These are phyloP conservation scores for Sclerotinia nivalis DNA, from an alignment of 2,329 filamentous ascomycete species.

Conservation along the genomic window DNA sequence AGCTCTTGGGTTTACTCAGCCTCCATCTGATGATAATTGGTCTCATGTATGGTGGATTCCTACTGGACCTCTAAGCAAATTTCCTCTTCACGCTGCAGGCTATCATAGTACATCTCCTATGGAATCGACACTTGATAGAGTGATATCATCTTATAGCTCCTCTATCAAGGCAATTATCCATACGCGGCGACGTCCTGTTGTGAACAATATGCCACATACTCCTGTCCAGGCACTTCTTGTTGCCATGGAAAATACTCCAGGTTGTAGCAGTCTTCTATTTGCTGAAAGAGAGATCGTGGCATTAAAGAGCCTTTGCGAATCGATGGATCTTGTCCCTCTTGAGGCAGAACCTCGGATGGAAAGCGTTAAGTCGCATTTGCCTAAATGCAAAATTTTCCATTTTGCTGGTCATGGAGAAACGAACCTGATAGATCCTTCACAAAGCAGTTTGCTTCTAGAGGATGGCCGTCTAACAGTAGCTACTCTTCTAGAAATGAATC, in stretches of 20 bases:
- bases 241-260: slow-evolving; percentile 39
- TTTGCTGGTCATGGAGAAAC: slow-evolving; percentile 46
- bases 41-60: slow-evolving; percentile 44
- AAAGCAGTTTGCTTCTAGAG: slow-evolving; percentile 39
- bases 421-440: slow-evolving; percentile 38
- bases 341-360: neutral
- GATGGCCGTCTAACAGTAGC: slow-evolving; percentile 39
- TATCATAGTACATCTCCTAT: slow-evolving; percentile 31
- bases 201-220: slow-evolving; percentile 18
- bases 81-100: slow-evolving; percentile 44
- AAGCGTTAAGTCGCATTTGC: slow-evolving; percentile 26
- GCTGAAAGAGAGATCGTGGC: neutral
- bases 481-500: slow-evolving; percentile 20
- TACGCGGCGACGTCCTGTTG: slow-evolving; percentile 24
- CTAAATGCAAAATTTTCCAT: slow-evolving; percentile 43
- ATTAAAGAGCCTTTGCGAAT: neutral
- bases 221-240: slow-evolving; percentile 38
- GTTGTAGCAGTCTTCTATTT: neutral
- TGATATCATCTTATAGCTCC: slow-evolving; percentile 45
- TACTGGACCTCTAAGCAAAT: slow-evolving; percentile 38
- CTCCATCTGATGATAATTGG: slow-evolving; percentile 28
- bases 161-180: slow-evolving; percentile 42
- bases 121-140: slow-evolving; percentile 41
- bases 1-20: slow-evolving; percentile 33
- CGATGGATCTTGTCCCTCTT: neutral